Evolutionary conservation across 805 yeast species (phyloP), one percentile per base, ranked within the genome.

Genomic region (Dipodascopsis uninucleata): DNA sequence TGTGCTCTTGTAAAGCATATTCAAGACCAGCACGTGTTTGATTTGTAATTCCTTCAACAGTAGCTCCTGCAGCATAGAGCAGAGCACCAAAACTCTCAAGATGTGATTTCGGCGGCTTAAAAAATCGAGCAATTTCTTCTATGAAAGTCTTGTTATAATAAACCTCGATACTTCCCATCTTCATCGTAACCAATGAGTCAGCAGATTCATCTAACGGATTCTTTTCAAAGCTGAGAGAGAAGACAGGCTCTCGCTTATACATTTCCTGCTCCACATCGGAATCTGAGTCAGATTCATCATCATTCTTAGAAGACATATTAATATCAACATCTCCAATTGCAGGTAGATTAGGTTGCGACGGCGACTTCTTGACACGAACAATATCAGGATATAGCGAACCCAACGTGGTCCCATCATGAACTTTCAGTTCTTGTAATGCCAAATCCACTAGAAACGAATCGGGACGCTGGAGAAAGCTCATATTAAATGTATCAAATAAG

Each of bases 1-100:
- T 89, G 66, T 93, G 99, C 58, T 90, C 96, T 51, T 88, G 95
- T 56, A 94, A 72, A 0, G 96, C 93, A 55, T 93, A 88, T 65
- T 90, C 95, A 17, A 93, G 72, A 0, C 97, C 97, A 51, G 93
- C 74, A 58, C 96, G 72, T 0, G 97, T 93, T 61, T 88, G 96
- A 21, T 81, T 72, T 0, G 97, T 81, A 52, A 93, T 71, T 1
- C 94, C 97, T 59, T 88, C 96, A 46, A 93, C 83, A 0, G 96
- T 89, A 0, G 89, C 85, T 51, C 89, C 96, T 0, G 99, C 98
- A 1, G 96, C 97, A 63, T 78, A 82, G 78, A 93, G 78, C 21
- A 94, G 77, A 7, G 93, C 93, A 28, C 88, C 90, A 18, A 93
- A 79, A 0, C 97, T 88, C 58, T 89, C 95, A 44, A 81, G 71